Percentiles rank a stretch among this genome's conserved stretches.
Evolutionary conservation across 306 rosid genomes (phyloP).

Genomic region (Dalbergia cultrata): DNA sequence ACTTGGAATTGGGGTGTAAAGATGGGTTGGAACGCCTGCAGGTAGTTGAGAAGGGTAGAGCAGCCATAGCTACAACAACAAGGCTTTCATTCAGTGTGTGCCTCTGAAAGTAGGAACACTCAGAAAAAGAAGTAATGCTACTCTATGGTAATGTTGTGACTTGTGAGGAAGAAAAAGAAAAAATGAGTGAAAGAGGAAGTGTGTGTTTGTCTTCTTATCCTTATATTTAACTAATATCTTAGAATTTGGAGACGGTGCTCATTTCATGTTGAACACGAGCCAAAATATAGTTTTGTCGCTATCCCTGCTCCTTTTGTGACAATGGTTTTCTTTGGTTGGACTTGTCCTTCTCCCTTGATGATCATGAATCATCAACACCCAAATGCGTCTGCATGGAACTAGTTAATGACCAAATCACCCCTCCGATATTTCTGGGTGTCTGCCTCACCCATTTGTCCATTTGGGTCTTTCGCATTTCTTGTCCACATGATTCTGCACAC

Average conservation of each 20-base stretch:
- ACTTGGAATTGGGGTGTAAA: slow-evolving; percentile 39
- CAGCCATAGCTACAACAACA: slow-evolving; percentile 51
- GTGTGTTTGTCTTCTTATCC: slow-evolving; percentile 52
- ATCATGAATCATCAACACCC: slow-evolving; percentile 24
- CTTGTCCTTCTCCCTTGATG: slow-evolving; percentile 29
- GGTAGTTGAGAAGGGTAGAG: slow-evolving; percentile 57
- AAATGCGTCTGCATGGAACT: slow-evolving; percentile 23
- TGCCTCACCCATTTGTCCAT: neutral
- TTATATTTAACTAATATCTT: slow-evolving; percentile 32
- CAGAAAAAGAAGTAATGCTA: slow-evolving; percentile 27
- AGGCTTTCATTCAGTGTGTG: slow-evolving; percentile 1
- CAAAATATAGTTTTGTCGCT: slow-evolving; percentile 35
- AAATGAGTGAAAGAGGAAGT: slow-evolving; percentile 53
- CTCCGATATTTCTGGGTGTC: slow-evolving; percentile 43
- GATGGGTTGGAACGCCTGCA: slow-evolving; percentile 48
- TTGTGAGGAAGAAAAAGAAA: neutral
- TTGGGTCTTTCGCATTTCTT: neutral
- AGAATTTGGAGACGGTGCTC: slow-evolving; percentile 28
- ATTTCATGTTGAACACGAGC: slow-evolving; percentile 54
- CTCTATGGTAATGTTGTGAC: neutral
- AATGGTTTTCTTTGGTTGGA: neutral
- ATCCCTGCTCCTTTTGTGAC: slow-evolving; percentile 1
- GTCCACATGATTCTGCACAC: slow-evolving; percentile 27
- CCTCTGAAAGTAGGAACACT: neutral
- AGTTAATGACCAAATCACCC: slow-evolving; percentile 45